These are phyloP conservation scores for Rhizophagus clarus DNA, from an alignment of 192 early-diverging fungal genomes.

Conservation along the genomic window DNA sequence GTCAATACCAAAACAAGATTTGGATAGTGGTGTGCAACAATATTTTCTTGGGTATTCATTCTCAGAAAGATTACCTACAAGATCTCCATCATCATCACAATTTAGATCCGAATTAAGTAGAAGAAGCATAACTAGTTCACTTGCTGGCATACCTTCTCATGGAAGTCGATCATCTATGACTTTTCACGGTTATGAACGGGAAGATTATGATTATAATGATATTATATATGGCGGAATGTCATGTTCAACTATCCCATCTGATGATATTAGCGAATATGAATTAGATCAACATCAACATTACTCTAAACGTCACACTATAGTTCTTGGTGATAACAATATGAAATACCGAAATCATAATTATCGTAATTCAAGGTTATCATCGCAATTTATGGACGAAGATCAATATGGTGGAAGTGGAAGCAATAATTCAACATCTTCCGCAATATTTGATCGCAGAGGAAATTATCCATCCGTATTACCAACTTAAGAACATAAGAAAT, in stretches of 20 bases:
- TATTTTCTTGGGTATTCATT: conserved; percentile 45
- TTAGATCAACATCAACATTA: neutral
- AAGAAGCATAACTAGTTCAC: neutral
- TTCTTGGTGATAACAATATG: neutral
- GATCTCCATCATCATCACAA: neutral
- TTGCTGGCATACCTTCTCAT: neutral
- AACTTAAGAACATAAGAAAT: neutral
- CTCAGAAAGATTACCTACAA: conserved; percentile 27
- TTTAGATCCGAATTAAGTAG: neutral
- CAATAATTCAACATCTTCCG: neutral
- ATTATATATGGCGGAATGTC: too few relatives aligned
- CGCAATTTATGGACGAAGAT: neutral
- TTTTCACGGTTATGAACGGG: neutral
- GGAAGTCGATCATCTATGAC: neutral
- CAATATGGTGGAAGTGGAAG: neutral
- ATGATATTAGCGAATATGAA: neutral
- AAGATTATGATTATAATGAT: neutral
- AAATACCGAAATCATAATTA: neutral
- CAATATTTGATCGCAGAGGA: neutral
- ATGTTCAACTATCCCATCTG: neutral
- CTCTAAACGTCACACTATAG: neutral
- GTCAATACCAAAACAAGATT: conserved; percentile 34
- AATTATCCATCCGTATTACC: neutral
- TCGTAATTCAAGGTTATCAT: neutral
- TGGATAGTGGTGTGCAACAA: conserved; percentile 42